Percentiles rank a stretch among this genome's conserved stretches.
Evolutionary conservation across 164 flowering plant genomes (phyloP).

Genomic region (Litsea cubeba): DNA sequence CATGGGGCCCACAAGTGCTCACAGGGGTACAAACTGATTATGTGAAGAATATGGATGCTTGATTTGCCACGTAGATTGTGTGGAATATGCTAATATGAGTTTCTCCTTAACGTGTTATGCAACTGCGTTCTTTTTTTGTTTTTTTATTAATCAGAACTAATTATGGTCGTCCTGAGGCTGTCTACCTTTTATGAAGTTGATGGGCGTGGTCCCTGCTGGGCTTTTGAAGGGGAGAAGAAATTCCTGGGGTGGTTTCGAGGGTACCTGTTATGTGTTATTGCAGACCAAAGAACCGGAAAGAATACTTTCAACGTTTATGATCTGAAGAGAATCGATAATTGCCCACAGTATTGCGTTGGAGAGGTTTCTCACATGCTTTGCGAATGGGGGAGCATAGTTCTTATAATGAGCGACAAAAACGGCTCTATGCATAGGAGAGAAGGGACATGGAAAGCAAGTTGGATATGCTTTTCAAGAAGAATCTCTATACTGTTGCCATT

Average conservation of each 20-base stretch:
- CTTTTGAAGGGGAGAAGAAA: slow-evolving; percentile 96
- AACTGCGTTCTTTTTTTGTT: slow-evolving; percentile 15
- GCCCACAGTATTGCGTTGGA: slow-evolving; percentile 77
- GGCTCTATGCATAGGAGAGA: slow-evolving; percentile 75
- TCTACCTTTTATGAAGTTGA: slow-evolving; percentile 93
- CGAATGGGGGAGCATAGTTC: slow-evolving; percentile 96
- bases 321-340: slow-evolving; percentile 83
- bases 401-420: slow-evolving; percentile 82
- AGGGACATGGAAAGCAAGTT: slow-evolving; percentile 99
- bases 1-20: too few relatives aligned
- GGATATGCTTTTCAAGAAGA: slow-evolving; percentile 97
- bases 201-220: slow-evolving; percentile 99
- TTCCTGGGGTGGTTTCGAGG: slow-evolving; percentile 98
- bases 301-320: slow-evolving; percentile 88
- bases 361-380: slow-evolving; percentile 93
- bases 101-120: neutral
- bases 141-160: slow-evolving; percentile 48
- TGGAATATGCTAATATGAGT: too few relatives aligned
- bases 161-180: slow-evolving; percentile 92
- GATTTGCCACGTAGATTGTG: too few relatives aligned
- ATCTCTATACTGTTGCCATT: slow-evolving; percentile 90
- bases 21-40: too few relatives aligned
- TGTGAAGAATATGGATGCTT: too few relatives aligned
- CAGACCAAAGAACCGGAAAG: slow-evolving; percentile 70
- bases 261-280: slow-evolving; percentile 81